Evolutionary conservation across 129 eudicot species (phyloP).

Genomic region (Silybum marianum): DNA sequence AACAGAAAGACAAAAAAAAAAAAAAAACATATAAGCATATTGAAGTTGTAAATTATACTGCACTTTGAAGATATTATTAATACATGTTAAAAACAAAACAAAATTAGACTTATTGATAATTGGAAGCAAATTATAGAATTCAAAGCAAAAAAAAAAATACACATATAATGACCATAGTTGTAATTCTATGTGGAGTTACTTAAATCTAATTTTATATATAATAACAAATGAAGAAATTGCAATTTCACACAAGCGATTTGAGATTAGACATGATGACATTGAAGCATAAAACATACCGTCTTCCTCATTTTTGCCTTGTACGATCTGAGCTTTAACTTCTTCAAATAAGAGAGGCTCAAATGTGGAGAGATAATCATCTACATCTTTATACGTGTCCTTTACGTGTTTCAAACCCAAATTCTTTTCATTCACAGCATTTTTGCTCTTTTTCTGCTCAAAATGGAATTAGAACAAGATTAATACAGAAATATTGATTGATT

Average conservation of each 20-base stretch:
- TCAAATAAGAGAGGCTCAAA: constrained; percentile 94
- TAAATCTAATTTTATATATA: neutral
- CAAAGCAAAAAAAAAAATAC: neutral
- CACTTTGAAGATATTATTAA: neutral
- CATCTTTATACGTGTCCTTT: constrained; percentile 66
- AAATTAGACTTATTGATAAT: neutral
- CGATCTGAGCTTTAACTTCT: constrained; percentile 93
- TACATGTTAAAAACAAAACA: neutral
- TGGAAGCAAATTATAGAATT: constrained; percentile 7
- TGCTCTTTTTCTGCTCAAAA: constrained; percentile 33
- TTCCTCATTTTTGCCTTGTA: constrained; percentile 55
- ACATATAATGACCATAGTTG: neutral
- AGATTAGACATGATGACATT: no score
- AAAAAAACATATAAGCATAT: constrained; percentile 4
- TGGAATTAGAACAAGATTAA: neutral
- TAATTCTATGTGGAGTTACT: neutral
- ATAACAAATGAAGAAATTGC: neutral
- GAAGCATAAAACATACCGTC: constrained; percentile 68
- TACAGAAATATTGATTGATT: no score
- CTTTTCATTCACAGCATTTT: constrained; percentile 29
- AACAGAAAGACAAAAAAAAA: constrained; percentile 11
- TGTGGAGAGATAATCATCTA: constrained; percentile 70
- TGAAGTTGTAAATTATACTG: neutral
- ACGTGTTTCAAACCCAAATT: constrained; percentile 59
- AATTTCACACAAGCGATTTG: neutral